Conservation (phyloP, 2,329 filamentous ascomycete species). For the Rhinocladiella similis region DNA sequence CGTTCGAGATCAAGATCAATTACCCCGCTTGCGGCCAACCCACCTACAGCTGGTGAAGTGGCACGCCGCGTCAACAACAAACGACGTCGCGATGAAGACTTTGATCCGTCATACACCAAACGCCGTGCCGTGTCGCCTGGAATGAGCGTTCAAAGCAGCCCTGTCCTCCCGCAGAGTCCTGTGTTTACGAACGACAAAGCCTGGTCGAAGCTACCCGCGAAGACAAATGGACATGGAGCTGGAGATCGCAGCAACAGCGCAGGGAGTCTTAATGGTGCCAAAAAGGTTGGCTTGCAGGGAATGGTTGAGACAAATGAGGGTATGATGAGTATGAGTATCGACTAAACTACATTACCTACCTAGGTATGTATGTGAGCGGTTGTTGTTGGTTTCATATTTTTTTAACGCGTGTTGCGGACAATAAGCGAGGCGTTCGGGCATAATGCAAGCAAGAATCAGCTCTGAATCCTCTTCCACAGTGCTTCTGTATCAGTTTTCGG, state of each 20-base stretch:
- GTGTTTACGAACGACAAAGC: slow-evolving; percentile 65
- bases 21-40: slow-evolving; percentile 40
- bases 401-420: no score
- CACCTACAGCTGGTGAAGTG: slow-evolving; percentile 68
- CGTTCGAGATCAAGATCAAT: slow-evolving; percentile 39
- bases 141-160: slow-evolving; percentile 87
- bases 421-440: no score
- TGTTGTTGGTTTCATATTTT: no score
- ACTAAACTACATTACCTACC: slow-evolving; percentile 50
- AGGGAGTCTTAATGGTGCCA: slow-evolving; percentile 45
- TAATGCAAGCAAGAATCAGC: no score
- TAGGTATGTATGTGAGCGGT: no score
- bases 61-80: slow-evolving; percentile 77
- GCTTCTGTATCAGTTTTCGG: no score
- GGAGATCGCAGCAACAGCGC: slow-evolving; percentile 49
- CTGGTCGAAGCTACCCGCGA: slow-evolving; percentile 68
- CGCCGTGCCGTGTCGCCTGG: slow-evolving; percentile 87
- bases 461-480: no score
- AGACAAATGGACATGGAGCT: slow-evolving; percentile 57
- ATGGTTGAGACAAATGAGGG: slow-evolving; percentile 97
- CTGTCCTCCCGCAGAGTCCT: slow-evolving; percentile 77
- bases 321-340: slow-evolving; percentile 95
- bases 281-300: slow-evolving; percentile 75
- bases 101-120: slow-evolving; percentile 82
- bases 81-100: slow-evolving; percentile 85